Percentiles rank a stretch among this genome's conserved stretches.
Conservation (phyloP, 2,329 filamentous ascomycete genomes). For the Xylariaceae sp. region DNA sequence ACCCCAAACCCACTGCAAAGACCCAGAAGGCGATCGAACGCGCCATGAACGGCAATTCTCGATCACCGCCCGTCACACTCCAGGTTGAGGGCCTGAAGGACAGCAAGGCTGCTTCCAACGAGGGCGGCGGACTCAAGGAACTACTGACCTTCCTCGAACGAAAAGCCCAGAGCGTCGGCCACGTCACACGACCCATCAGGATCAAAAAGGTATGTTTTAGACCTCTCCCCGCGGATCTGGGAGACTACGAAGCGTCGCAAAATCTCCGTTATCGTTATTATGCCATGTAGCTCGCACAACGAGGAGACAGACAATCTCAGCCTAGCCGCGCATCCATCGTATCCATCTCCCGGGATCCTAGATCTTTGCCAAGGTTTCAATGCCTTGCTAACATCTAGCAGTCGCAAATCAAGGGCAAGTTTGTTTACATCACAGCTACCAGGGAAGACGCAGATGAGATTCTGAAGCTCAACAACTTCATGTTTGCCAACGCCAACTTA, state of each 20-base stretch:
- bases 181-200: conserved; percentile 52
- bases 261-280: conserved; percentile 40
- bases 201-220: conserved; percentile 74
- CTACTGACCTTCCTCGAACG: conserved; percentile 69
- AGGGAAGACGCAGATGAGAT: conserved; percentile 63
- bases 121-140: conserved; percentile 64
- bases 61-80: conserved; percentile 37
- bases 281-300: conserved; percentile 39
- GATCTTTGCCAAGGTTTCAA: conserved; percentile 41
- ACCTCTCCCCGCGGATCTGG: conserved; percentile 43
- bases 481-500: conserved; percentile 64
- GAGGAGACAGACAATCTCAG: conserved; percentile 37
- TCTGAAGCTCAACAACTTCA: conserved; percentile 65
- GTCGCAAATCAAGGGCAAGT: conserved; percentile 68
- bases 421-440: conserved; percentile 64
- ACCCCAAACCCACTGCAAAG: conserved; percentile 28
- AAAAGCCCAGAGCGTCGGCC: conserved; percentile 59
- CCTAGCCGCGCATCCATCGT: conserved; percentile 37
- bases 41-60: conserved; percentile 38
- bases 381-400: conserved; percentile 67
- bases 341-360: conserved; percentile 36
- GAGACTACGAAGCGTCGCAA: conserved; percentile 38
- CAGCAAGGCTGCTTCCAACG: conserved; percentile 66
- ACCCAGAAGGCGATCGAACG: conserved; percentile 44
- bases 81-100: conserved; percentile 61